Evolutionary conservation across 2,329 filamentous ascomycete species (phyloP).

Genomic region (Scleromitrula shiraiana): DNA sequence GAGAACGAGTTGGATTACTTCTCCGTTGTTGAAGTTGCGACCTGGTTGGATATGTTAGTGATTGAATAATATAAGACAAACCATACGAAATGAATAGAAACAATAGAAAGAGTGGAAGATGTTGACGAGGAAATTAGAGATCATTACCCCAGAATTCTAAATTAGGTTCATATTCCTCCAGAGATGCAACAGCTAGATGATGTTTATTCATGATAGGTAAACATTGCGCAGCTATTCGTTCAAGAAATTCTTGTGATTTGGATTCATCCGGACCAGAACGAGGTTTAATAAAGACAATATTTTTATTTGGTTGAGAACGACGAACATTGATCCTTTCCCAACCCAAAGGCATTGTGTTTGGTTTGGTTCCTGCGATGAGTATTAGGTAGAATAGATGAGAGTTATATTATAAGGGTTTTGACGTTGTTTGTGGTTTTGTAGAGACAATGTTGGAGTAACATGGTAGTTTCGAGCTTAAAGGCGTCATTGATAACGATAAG

Average conservation of each 20-base stretch:
- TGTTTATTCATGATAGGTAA: conserved; percentile 62
- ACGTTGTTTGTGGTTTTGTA: neutral
- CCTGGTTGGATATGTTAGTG: conserved; percentile 39
- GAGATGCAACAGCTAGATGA: conserved; percentile 54
- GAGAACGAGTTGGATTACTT: conserved; percentile 78
- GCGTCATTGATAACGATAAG: too few relatives aligned
- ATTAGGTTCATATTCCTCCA: conserved; percentile 79
- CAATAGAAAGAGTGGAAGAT: too few relatives aligned
- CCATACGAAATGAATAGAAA: too few relatives aligned
- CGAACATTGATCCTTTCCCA: conserved; percentile 73
- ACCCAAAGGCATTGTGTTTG: conserved; percentile 66
- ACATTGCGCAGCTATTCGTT: conserved; percentile 74
- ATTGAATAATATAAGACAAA: too few relatives aligned
- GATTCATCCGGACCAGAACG: conserved; percentile 56
- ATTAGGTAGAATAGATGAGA: neutral
- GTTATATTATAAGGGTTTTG: too few relatives aligned
- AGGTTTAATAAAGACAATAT: conserved; percentile 80
- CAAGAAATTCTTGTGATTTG: conserved; percentile 61
- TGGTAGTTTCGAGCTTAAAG: too few relatives aligned
- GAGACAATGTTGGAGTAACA: too few relatives aligned
- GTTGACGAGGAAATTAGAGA: too few relatives aligned
- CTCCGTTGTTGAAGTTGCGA: conserved; percentile 84
- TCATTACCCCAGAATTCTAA: conserved; percentile 61
- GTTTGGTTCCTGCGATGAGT: too few relatives aligned
- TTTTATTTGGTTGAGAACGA: conserved; percentile 64